Conservation (phyloP, 2,329 filamentous ascomycete genomes). For the Trichoderma citrinoviride region DNA sequence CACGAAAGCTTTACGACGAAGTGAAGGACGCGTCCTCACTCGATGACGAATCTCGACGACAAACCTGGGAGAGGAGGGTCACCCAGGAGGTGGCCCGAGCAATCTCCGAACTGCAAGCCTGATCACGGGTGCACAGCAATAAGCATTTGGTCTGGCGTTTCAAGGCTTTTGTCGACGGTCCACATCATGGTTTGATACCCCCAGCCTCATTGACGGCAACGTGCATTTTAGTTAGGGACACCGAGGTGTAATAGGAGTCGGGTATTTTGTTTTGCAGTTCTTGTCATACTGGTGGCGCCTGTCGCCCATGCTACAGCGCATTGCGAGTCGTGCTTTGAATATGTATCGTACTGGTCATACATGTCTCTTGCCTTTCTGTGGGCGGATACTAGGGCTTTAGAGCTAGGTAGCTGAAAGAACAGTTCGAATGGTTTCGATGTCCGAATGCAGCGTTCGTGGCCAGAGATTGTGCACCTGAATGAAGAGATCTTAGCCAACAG, state of each 20-base stretch:
- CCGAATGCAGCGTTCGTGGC: not conserved
- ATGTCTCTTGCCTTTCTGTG: conserved; percentile 8
- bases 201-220: conserved; percentile 21
- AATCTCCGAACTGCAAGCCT: conserved; percentile 56
- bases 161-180: conserved; percentile 22
- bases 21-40: conserved; percentile 55
- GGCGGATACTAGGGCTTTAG: conserved; percentile 18
- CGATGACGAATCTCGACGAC: conserved; percentile 63
- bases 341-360: conserved; percentile 20
- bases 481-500: conserved; percentile 24
- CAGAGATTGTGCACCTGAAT: conserved; percentile 6
- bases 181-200: conserved; percentile 25
- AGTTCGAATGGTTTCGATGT: not conserved
- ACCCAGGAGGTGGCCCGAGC: conserved; percentile 75
- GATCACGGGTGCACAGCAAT: conserved; percentile 30
- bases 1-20: conserved; percentile 79
- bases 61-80: conserved; percentile 73
- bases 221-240: conserved; percentile 21
- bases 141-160: conserved; percentile 23
- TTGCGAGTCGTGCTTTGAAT: conserved; percentile 19
- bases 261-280: conserved; percentile 20
- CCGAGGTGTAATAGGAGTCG: conserved; percentile 23
- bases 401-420: conserved; percentile 11
- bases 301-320: conserved; percentile 14
- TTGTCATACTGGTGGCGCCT: conserved; percentile 19